Conservation (phyloP, 345 rosid species). For the Erodium maritimum region DNA sequence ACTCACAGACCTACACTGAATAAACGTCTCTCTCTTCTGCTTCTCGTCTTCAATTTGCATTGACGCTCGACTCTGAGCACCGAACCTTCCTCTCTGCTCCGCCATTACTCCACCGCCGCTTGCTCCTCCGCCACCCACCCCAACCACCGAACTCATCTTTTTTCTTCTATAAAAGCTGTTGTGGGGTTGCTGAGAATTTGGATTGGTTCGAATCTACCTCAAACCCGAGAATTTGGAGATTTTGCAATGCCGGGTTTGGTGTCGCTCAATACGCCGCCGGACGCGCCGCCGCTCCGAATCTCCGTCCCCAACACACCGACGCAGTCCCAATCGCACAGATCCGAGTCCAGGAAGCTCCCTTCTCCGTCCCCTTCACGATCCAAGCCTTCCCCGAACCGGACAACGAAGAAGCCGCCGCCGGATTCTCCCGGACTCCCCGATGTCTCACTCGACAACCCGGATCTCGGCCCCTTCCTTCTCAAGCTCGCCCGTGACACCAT, state of each 20-base stretch:
- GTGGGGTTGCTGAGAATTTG: background rate
- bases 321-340: conserved; percentile 17
- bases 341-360: conserved; percentile 32
- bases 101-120: background rate
- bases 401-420: conserved; percentile 60
- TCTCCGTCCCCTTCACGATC: conserved; percentile 79
- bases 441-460: conserved; percentile 88
- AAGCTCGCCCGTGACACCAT: conserved; percentile 91
- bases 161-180: background rate
- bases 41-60: background rate
- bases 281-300: conserved; percentile 53
- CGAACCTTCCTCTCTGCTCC: background rate
- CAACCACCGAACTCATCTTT: background rate
- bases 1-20: background rate
- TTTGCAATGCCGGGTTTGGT: conserved; percentile 78
- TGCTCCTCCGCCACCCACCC: background rate
- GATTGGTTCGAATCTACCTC: too few relatives aligned
- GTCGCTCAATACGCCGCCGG: conserved; percentile 73
- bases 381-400: conserved; percentile 63
- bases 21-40: background rate
- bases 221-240: background rate
- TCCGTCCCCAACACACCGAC: conserved; percentile 49
- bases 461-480: conserved; percentile 94
- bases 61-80: background rate
- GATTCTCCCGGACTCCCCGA: conserved; percentile 46